Evolutionary conservation across 768 basidiomycete species (phyloP).

Genomic region (Phanerochaete sordida): DNA sequence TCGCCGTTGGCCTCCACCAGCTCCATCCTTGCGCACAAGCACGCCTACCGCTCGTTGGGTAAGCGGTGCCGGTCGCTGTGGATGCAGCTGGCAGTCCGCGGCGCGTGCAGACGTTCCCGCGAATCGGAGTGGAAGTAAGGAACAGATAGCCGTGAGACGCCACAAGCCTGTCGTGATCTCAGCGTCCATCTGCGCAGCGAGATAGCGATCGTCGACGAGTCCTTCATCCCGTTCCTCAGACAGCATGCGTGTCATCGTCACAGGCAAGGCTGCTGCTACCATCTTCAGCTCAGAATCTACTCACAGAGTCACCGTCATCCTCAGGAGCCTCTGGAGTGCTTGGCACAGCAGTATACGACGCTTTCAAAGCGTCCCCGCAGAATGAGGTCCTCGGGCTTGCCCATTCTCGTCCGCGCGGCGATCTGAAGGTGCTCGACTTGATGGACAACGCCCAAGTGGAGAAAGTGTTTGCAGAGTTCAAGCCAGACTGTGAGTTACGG

Average conservation of each 20-base stretch:
- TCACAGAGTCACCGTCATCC: too few species aligned
- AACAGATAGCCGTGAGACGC: neutral
- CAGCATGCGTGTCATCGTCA: neutral
- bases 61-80: too few species aligned
- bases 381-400: slow-evolving; percentile 65
- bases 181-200: neutral
- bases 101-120: neutral
- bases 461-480: slow-evolving; percentile 48
- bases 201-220: neutral
- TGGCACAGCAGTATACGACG: slow-evolving; percentile 70
- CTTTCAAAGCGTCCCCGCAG: slow-evolving; percentile 45
- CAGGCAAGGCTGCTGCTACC: too few species aligned
- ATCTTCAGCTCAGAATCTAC: too few species aligned
- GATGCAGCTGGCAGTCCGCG: too few species aligned
- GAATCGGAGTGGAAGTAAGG: neutral
- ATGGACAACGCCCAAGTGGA: slow-evolving; percentile 53
- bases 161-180: neutral
- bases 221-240: neutral
- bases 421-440: slow-evolving; percentile 63
- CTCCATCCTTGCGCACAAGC: neutral
- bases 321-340: slow-evolving; percentile 91
- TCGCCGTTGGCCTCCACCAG: neutral
- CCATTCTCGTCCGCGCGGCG: slow-evolving; percentile 56
- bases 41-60: neutral
- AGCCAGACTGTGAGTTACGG: slow-evolving; percentile 62